Conservation (phyloP, 768 basidiomycete genomes). For the Lanmaoa rubissima region DNA sequence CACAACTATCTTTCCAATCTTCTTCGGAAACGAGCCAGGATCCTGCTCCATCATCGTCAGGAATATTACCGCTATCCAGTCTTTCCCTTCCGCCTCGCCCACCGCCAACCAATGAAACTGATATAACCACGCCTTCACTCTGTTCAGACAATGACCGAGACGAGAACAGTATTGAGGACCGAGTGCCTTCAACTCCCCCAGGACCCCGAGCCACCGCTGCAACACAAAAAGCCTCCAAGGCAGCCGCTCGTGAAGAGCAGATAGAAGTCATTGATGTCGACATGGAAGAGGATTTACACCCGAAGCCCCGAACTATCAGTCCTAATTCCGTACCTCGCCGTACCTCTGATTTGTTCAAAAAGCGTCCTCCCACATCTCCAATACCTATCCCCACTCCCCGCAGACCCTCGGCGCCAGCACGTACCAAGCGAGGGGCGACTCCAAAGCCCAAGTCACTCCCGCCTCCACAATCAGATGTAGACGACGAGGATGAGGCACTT, state of each 20-base stretch:
- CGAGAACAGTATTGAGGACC: slow-evolving; percentile 48
- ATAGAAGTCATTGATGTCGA: slow-evolving; percentile 39
- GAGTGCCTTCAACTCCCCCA: slow-evolving; percentile 51
- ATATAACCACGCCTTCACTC: slow-evolving; percentile 62
- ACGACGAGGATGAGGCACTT: slow-evolving; percentile 24
- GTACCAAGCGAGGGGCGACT: slow-evolving; percentile 38
- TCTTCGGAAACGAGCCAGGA: slow-evolving; percentile 21
- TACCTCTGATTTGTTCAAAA: slow-evolving; percentile 47
- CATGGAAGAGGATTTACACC: slow-evolving; percentile 28
- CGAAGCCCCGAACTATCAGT: slow-evolving; percentile 7
- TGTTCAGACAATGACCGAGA: slow-evolving; percentile 70
- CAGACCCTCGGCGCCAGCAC: slow-evolving; percentile 56
- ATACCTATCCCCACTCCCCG: slow-evolving; percentile 52
- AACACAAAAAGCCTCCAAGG: background rate
- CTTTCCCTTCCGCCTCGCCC: slow-evolving; percentile 15
- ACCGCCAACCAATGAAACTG: slow-evolving; percentile 38
- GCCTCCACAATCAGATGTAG: slow-evolving; percentile 19
- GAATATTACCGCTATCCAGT: slow-evolving; percentile 29
- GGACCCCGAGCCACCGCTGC: slow-evolving; percentile 26
- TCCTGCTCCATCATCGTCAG: slow-evolving; percentile 13
- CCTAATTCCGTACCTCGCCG: slow-evolving; percentile 12
- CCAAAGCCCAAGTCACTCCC: slow-evolving; percentile 25
- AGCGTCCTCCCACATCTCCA: slow-evolving; percentile 64
- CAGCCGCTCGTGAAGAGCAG: slow-evolving; percentile 3
- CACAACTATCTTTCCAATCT: slow-evolving; percentile 26